Conservation (phyloP, 2,329 filamentous ascomycete genomes). For the Calonectria honghensis region DNA sequence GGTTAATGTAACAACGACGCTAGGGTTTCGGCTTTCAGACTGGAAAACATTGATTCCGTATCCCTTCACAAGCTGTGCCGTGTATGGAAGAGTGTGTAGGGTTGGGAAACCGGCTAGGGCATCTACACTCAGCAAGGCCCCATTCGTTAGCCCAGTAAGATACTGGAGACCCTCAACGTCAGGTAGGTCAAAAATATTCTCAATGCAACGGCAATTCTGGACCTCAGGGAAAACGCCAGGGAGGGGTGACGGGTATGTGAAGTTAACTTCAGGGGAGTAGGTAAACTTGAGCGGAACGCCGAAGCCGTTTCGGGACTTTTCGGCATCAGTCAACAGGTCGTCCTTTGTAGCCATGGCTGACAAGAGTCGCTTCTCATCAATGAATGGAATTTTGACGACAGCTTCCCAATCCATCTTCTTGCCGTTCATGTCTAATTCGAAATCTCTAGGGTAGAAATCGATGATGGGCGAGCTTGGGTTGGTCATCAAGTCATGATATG, state of each 20-base stretch:
- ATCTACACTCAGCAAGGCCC: constrained; percentile 85
- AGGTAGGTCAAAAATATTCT: constrained; percentile 97
- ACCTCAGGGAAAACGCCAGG: constrained; percentile 94
- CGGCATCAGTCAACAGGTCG: constrained; percentile 82
- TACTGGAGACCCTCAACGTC: constrained; percentile 92
- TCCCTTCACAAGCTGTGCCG: constrained; percentile 80
- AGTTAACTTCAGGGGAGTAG: constrained; percentile 85
- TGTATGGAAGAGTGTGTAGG: constrained; percentile 89
- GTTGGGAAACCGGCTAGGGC: constrained; percentile 97
- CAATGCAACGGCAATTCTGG: constrained; percentile 89
- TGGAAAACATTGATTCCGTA: constrained; percentile 97
- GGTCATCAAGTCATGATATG: constrained; percentile 96
- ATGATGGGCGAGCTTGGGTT: constrained; percentile 92
- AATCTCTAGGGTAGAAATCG: constrained; percentile 98
- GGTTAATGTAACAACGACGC: constrained; percentile 91
- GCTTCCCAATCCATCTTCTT: constrained; percentile 99
- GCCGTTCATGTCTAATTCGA: constrained; percentile 98
- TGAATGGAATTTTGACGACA: constrained; percentile 99
- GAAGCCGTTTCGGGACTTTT: constrained; percentile 90
- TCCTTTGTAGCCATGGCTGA: constrained; percentile 91
- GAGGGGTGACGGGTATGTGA: constrained; percentile 90
- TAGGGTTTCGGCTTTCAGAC: constrained; percentile 96
- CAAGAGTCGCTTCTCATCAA: constrained; percentile 91
- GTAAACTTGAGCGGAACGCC: constrained; percentile 95
- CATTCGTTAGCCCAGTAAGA: constrained; percentile 87